These are phyloP conservation scores for Fusarium nanum DNA, from an alignment of 2,329 filamentous ascomycete species.

Conservation along the genomic window DNA sequence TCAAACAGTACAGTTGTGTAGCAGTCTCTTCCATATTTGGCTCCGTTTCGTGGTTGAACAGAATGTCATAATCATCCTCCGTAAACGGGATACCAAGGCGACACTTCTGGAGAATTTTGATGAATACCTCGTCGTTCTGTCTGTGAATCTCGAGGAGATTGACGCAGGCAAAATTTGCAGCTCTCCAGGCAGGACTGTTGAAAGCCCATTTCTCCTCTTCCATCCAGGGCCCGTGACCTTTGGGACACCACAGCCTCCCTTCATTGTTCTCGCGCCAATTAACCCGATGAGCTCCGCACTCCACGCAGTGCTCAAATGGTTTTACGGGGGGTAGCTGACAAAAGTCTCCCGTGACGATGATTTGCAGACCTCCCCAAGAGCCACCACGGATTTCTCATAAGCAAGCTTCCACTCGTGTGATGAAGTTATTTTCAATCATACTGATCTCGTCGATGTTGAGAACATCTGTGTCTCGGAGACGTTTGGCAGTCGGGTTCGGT, in stretches of 20 bases:
- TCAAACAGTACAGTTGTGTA: constrained; percentile 23
- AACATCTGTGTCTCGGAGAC: constrained; percentile 61
- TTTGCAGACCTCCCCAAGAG: constrained; percentile 42
- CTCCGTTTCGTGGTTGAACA: constrained; percentile 58
- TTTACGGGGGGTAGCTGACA: constrained; percentile 70
- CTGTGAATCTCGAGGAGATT: constrained; percentile 67
- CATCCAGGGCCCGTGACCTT: neutral
- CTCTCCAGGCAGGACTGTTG: constrained; percentile 63
- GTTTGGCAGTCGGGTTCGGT: constrained; percentile 41
- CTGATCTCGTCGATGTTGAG: constrained; percentile 74
- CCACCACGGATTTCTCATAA: neutral
- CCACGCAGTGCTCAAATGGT: constrained; percentile 56
- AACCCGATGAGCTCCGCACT: constrained; percentile 19
- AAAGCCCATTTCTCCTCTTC: constrained; percentile 69
- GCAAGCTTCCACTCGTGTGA: constrained; percentile 47
- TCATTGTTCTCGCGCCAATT: too few relatives aligned
- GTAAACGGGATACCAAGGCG: constrained; percentile 59
- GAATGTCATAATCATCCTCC: constrained; percentile 51
- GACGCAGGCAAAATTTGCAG: constrained; percentile 65
- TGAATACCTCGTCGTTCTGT: constrained; percentile 65
- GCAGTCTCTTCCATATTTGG: constrained; percentile 41
- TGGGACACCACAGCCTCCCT: neutral
- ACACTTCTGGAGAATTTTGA: constrained; percentile 66
- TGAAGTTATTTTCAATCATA: constrained; percentile 67
- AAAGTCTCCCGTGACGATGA: constrained; percentile 60